These are phyloP conservation scores for Gnaphalium uliginosum DNA, from an alignment of 129 eudicot genomes.

Conservation along the genomic window DNA sequence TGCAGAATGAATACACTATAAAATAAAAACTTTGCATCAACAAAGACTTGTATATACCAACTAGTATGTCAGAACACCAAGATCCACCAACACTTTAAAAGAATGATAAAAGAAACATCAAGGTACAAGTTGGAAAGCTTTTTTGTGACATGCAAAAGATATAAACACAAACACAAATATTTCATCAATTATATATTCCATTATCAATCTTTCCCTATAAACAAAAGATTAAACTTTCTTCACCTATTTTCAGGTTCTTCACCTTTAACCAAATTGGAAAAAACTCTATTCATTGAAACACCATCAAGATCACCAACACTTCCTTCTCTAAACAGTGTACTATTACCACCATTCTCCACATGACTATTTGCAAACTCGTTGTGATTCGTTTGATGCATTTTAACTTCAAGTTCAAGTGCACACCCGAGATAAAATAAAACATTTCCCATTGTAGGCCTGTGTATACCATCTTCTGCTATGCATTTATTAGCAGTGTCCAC, in stretches of 20 bases:
- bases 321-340: conserved; percentile 38
- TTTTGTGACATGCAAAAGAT: not conserved
- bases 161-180: conserved; percentile 2
- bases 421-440: conserved; percentile 56
- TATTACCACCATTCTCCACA: conserved; percentile 37
- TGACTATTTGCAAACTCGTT: conserved; percentile 18
- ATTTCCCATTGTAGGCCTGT: conserved; percentile 65
- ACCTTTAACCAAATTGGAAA: conserved; percentile 63
- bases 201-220: conserved; percentile 6
- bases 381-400: not conserved
- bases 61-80: not conserved
- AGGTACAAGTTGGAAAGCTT: conserved; percentile 17
- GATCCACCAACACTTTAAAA: not conserved
- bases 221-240: not conserved
- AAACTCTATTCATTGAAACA: conserved; percentile 66
- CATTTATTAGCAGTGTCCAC: conserved; percentile 61
- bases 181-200: not conserved
- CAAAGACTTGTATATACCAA: not conserved
- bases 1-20: not conserved
- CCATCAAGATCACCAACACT: conserved; percentile 60
- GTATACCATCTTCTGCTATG: conserved; percentile 51
- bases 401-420: conserved; percentile 46
- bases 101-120: conserved; percentile 11
- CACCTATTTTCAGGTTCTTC: conserved; percentile 49
- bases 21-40: not conserved